Base-by-base conservation (phyloP, 2,329 filamentous ascomycete species). In the Xylariaceae sp. region DNA sequence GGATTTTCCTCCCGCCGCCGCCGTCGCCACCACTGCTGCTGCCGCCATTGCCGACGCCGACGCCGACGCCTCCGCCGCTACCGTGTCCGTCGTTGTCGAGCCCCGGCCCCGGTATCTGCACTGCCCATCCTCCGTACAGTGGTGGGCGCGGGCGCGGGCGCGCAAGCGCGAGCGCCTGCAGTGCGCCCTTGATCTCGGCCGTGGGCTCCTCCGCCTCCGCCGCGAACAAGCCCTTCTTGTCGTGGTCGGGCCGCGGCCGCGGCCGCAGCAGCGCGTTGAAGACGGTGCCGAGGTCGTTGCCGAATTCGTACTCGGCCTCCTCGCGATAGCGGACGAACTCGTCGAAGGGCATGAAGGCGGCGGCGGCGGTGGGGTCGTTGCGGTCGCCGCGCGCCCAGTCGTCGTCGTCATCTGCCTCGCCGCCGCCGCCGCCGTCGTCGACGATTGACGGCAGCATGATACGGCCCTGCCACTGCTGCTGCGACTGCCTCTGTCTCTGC, bases 311-410 rank as follows among this genome's bases (percentile, higher is more conserved):
- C 12, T n/a, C 12, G 9, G 47, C 5, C 15, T 47, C 43, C 37
- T 54, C 50, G 7, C 65, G 55, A 45, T 64, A 61, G 3, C 51
- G 51, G 1, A 47, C 46, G 44, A 57, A 73, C 40, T 73, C 67
- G 1, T 63, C 59, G 13, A 67, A 59, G 4, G 51, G 42, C 42
- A 72, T 56, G 50, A 74, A 73, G 0, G 41, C 49, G 5, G 58
- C 51, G 4, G 21, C 21, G 21, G 8, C 21, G 21, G 8, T 8
- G 21, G 21, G 21, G 8, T 23, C 21, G 21, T 8, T 8, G 12
- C 21, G 8, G 21, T 8, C 21, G 21, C 21, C 57, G n/a, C 51
- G 35, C 1, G 39, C 28, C n/a, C n/a, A n/a, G n/a, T n/a, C n/a
- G n/a, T n/a, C n/a, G n/a, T n/a, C n/a, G 0, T 43, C 38, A 7